A percentile compares a stretch with the other conserved stretches of the same genome.
Evolutionary conservation across 352 stramenopile species (phyloP).

Genomic region (Aphanomyces euteiches): DNA sequence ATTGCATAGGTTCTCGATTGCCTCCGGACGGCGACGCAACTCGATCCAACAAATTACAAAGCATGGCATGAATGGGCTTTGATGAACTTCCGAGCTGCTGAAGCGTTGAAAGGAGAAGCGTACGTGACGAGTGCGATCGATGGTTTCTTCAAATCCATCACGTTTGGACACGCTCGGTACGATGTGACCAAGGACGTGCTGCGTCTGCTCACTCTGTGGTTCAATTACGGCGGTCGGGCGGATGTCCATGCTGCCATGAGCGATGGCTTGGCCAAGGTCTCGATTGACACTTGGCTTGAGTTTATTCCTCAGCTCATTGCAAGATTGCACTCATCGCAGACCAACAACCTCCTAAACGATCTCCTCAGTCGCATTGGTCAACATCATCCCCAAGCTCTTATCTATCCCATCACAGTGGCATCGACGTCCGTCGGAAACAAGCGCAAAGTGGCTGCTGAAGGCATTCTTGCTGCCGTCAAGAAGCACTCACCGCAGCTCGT

Average conservation of each 20-base stretch:
- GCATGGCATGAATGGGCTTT: slow-evolving; percentile 98
- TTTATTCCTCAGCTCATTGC: slow-evolving; percentile 98
- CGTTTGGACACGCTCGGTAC: slow-evolving; percentile 93
- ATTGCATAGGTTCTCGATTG: slow-evolving; percentile 43
- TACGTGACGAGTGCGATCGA: slow-evolving; percentile 93
- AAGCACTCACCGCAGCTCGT: slow-evolving; percentile 95
- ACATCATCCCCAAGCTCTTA: slow-evolving; percentile 97
- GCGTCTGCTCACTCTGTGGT: slow-evolving; percentile 98
- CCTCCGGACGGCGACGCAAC: slow-evolving; percentile 71
- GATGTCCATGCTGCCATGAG: slow-evolving; percentile 85
- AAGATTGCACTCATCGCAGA: slow-evolving; percentile 79
- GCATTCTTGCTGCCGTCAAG: slow-evolving; percentile 93
- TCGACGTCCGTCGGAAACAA: slow-evolving; percentile 93
- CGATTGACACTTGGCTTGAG: slow-evolving; percentile 97
- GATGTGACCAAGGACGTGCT: slow-evolving; percentile 96
- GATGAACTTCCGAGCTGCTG: slow-evolving; percentile 93
- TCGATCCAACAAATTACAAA: slow-evolving; percentile 92
- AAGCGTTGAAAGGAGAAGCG: slow-evolving; percentile 49
- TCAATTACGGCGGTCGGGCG: slow-evolving; percentile 92
- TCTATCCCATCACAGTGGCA: slow-evolving; percentile 98
- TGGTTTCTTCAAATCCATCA: slow-evolving; percentile 97
- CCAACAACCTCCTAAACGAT: slow-evolving; percentile 75
- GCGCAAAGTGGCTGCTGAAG: slow-evolving; percentile 89
- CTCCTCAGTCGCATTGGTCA: slow-evolving; percentile 91
- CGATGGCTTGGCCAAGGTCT: slow-evolving; percentile 89